Evolutionary conservation across 805 yeast species (phyloP).

Genomic region (Nakazawaea anatomiae): DNA sequence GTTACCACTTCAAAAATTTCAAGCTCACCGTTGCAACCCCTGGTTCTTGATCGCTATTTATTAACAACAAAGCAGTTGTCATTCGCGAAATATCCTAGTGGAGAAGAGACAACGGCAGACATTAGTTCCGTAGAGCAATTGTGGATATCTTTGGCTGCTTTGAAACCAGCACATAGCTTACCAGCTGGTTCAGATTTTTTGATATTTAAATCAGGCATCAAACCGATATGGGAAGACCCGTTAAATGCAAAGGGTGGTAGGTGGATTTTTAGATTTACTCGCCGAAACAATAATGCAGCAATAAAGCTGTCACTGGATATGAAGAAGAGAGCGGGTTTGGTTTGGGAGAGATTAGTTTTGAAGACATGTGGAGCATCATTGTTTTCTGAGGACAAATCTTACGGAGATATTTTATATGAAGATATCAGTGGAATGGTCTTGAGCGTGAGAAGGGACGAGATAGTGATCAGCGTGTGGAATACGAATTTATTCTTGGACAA

Average conservation of each 20-base stretch:
- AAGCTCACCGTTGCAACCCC: slow-evolving; percentile 2
- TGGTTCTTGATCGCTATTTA: slow-evolving; percentile 36
- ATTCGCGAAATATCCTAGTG: slow-evolving; percentile 26
- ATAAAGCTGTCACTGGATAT: not conserved
- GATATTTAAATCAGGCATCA: slow-evolving; percentile 51
- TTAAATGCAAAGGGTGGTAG: slow-evolving; percentile 55
- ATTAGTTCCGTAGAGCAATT: slow-evolving; percentile 48
- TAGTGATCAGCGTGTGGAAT: slow-evolving; percentile 59
- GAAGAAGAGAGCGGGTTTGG: slow-evolving; percentile 25
- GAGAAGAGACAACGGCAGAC: slow-evolving; percentile 12
- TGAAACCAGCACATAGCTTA: slow-evolving; percentile 34
- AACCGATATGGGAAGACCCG: slow-evolving; percentile 68
- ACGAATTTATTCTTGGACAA: slow-evolving; percentile 34
- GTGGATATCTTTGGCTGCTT: slow-evolving; percentile 37
- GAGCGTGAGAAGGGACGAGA: slow-evolving; percentile 54
- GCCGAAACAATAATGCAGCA: slow-evolving; percentile 17
- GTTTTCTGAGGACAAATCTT: slow-evolving; percentile 32
- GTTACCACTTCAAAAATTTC: not conserved
- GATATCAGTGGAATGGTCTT: slow-evolving; percentile 58
- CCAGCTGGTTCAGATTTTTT: slow-evolving; percentile 46
- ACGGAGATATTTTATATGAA: slow-evolving; percentile 32
- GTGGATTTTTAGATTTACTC: slow-evolving; percentile 50
- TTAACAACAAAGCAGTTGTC: slow-evolving; percentile 38
- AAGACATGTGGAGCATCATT: slow-evolving; percentile 46
- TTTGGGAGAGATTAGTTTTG: slow-evolving; percentile 53